Percentiles rank a stretch among this genome's conserved stretches.
Evolutionary conservation across 2,329 filamentous ascomycete species (phyloP).

Genomic region (Trichoderma hamatum): DNA sequence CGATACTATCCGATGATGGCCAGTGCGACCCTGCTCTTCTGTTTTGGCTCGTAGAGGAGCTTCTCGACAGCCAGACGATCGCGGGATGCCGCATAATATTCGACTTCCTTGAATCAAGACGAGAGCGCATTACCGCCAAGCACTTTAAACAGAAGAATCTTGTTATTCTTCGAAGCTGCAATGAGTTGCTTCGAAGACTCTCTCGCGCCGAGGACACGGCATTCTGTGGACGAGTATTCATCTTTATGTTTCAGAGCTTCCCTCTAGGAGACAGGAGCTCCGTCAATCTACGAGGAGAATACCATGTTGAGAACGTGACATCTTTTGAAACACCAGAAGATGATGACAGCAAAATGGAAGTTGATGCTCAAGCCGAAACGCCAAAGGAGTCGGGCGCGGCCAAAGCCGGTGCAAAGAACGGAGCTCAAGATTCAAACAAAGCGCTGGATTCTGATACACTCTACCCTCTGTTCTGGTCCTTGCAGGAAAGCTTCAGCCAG

Average conservation of each 20-base stretch:
- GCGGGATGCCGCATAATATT: slow-evolving; percentile 89
- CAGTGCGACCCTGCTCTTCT: slow-evolving; percentile 77
- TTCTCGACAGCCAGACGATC: slow-evolving; percentile 94
- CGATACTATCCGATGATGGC: slow-evolving; percentile 81
- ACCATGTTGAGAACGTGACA: slow-evolving; percentile 93
- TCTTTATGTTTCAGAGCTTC: slow-evolving; percentile 98
- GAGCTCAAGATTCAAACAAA: slow-evolving; percentile 53
- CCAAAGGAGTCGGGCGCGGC: slow-evolving; percentile 39
- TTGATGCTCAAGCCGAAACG: slow-evolving; percentile 56
- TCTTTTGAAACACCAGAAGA: slow-evolving; percentile 63
- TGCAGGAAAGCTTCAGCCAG: slow-evolving; percentile 90
- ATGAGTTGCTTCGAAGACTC: slow-evolving; percentile 87
- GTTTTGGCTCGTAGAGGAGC: slow-evolving; percentile 90
- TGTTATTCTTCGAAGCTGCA: slow-evolving; percentile 90
- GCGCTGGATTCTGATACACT: slow-evolving; percentile 69
- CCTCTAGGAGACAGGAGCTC: slow-evolving; percentile 95
- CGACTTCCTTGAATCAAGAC: slow-evolving; percentile 90
- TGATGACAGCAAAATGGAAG: slow-evolving; percentile 58
- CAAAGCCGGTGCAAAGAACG: slow-evolving; percentile 45
- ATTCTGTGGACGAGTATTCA: slow-evolving; percentile 96
- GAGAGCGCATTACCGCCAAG: slow-evolving; percentile 81
- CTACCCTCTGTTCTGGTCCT: slow-evolving; percentile 91
- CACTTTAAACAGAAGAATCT: slow-evolving; percentile 83
- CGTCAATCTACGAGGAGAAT: slow-evolving; percentile 94
- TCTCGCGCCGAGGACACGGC: slow-evolving; percentile 97